A percentile compares a stretch with the other conserved stretches of the same genome.
Evolutionary conservation across 768 basidiomycete species (phyloP).

Genomic region (Boletus rufocinnamomeus): DNA sequence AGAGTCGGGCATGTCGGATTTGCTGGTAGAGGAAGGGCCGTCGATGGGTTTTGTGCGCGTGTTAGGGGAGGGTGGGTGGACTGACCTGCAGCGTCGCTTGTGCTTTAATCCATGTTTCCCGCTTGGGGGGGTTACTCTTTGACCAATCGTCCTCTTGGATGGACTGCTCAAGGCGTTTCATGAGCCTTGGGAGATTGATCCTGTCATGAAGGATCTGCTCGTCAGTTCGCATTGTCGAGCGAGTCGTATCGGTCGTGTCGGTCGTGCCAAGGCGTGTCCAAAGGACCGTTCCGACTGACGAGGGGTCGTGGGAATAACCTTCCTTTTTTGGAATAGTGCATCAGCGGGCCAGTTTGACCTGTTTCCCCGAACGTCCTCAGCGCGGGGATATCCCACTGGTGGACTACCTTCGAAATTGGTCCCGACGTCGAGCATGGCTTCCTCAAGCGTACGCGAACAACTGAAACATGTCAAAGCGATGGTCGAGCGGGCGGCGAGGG

Average conservation of each 20-base stretch:
- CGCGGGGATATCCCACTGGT: not conserved
- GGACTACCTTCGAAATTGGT: not conserved
- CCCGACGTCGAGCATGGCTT: slow-evolving; percentile 20
- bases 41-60: not conserved
- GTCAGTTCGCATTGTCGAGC: slow-evolving; percentile 30
- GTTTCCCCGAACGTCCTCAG: slow-evolving; percentile 3
- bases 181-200: slow-evolving; percentile 64
- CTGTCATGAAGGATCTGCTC: slow-evolving; percentile 53
- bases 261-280: not conserved
- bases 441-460: slow-evolving; percentile 22
- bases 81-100: slow-evolving; percentile 59
- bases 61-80: not conserved
- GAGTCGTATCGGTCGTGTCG: slow-evolving; percentile 6
- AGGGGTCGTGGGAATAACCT: slow-evolving; percentile 24
- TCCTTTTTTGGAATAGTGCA: slow-evolving; percentile 19
- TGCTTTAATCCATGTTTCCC: slow-evolving; percentile 54
- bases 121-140: slow-evolving; percentile 25
- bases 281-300: not conserved
- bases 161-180: slow-evolving; percentile 61
- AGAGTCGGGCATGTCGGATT: slow-evolving; percentile 55
- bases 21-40: slow-evolving; percentile 30
- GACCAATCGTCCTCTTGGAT: slow-evolving; percentile 41
- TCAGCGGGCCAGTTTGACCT: slow-evolving; percentile 7
- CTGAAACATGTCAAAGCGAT: slow-evolving; percentile 31
- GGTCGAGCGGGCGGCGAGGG: slow-evolving; percentile 48